phyloP scores from a whole-genome alignment of 345 rosid genomes.

The Balakata baccata region DNA sequence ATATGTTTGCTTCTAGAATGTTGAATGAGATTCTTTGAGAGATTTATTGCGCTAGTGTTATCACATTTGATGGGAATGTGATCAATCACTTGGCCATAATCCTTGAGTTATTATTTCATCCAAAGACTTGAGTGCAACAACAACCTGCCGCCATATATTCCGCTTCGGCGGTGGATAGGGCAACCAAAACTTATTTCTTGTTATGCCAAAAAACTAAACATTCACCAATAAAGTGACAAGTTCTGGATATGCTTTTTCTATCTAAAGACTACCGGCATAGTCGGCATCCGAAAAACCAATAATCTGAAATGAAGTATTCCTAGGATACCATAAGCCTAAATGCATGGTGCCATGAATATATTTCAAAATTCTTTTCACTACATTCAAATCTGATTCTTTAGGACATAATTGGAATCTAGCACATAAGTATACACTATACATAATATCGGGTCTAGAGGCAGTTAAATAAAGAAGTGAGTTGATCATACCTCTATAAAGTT shows the following conservation, averaged over 20 bases:
- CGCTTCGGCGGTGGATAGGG: neutral
- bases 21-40: neutral
- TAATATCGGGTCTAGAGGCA: too few relatives aligned
- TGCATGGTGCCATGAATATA: too few relatives aligned
- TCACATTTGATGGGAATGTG: neutral
- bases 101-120: neutral
- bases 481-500: too few relatives aligned
- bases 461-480: too few relatives aligned
- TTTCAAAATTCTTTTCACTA: too few relatives aligned
- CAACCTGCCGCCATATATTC: neutral
- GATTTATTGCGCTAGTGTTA: neutral
- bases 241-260: neutral
- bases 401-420: too few relatives aligned
- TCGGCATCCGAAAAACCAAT: too few relatives aligned
- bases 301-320: too few relatives aligned
- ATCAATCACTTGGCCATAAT: neutral
- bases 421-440: too few relatives aligned
- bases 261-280: slow-evolving; percentile 13
- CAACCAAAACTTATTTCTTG: neutral
- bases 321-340: too few relatives aligned
- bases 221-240: neutral
- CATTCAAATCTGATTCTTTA: too few relatives aligned
- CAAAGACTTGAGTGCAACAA: neutral
- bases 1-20: neutral
- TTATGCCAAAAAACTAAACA: neutral